Conservation (phyloP, 2,329 filamentous ascomycete species). For the Colletotrichum agaves region DNA sequence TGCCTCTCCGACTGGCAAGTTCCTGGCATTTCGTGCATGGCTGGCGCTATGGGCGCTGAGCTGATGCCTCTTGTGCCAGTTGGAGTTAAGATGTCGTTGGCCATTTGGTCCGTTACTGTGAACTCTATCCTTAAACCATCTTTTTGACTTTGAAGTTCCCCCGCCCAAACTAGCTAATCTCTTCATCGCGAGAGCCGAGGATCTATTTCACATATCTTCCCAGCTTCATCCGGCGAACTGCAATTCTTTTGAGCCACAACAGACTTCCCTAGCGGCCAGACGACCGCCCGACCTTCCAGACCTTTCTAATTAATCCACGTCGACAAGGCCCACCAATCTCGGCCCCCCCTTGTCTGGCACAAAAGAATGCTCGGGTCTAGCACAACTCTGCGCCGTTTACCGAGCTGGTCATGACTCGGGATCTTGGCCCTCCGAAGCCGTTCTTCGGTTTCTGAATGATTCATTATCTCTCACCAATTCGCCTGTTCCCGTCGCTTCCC, state of each 20-base stretch:
- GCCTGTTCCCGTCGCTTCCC: slow-evolving; percentile 19
- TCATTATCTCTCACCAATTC: slow-evolving; percentile 32
- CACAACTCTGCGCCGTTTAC: slow-evolving; percentile 16
- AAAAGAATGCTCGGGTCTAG: slow-evolving; percentile 29
- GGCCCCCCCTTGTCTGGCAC: neutral
- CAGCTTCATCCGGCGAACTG: slow-evolving; percentile 18
- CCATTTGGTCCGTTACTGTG: neutral
- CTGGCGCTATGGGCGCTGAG: slow-evolving; percentile 10
- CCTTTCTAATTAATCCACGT: neutral
- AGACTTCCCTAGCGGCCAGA: neutral
- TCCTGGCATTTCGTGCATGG: neutral
- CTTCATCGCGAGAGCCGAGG: neutral
- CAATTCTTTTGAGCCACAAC: neutral
- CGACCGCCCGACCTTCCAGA: neutral
- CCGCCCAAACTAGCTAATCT: neutral
- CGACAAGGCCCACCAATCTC: neutral
- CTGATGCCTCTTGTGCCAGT: slow-evolving; percentile 2
- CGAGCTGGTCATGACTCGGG: slow-evolving; percentile 32
- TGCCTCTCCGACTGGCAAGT: neutral
- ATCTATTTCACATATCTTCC: neutral
- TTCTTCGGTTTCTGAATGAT: slow-evolving; percentile 25
- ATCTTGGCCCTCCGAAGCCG: slow-evolving; percentile 19
- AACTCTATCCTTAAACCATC: slow-evolving; percentile 14
- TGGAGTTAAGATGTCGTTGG: neutral
- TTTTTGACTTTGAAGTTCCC: slow-evolving; percentile 5